phyloP scores from a whole-genome alignment of 202 grass and related monocot genomes.

The Elaeis oleifera region DNA sequence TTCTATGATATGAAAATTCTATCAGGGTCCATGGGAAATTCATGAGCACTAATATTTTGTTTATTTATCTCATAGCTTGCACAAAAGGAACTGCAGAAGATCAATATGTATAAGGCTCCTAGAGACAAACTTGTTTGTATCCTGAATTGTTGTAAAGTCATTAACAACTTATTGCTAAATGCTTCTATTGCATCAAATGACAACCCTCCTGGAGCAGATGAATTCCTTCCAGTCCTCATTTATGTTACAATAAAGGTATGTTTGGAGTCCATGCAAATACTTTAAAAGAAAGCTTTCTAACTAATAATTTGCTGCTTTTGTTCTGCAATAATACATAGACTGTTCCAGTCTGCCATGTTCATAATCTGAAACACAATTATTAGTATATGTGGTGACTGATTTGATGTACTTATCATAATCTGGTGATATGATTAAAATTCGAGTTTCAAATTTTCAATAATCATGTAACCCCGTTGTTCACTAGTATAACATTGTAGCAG shows the following conservation, averaged over 20 bases:
- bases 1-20: no score
- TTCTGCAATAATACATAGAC: no score
- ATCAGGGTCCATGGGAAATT: not conserved
- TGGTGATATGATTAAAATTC: no score
- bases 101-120: conserved; percentile 93
- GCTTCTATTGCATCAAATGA: conserved; percentile 66
- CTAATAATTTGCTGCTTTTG: not conserved
- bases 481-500: no score
- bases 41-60: not conserved
- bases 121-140: conserved; percentile 91
- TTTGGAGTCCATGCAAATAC: conserved; percentile 3
- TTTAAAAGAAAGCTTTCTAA: not conserved
- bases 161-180: conserved; percentile 89
- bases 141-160: conserved; percentile 96
- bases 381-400: no score
- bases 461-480: no score
- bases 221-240: conserved; percentile 94
- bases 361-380: no score
- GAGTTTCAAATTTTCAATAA: no score
- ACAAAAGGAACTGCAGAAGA: conserved; percentile 95
- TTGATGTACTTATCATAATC: no score
- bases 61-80: conserved; percentile 57
- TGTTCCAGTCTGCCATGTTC: no score
- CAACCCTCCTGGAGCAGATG: conserved; percentile 74
- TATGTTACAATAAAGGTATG: conserved; percentile 93